Evolutionary conservation across 768 basidiomycete species (phyloP).

Genomic region (Trametes maxima): DNA sequence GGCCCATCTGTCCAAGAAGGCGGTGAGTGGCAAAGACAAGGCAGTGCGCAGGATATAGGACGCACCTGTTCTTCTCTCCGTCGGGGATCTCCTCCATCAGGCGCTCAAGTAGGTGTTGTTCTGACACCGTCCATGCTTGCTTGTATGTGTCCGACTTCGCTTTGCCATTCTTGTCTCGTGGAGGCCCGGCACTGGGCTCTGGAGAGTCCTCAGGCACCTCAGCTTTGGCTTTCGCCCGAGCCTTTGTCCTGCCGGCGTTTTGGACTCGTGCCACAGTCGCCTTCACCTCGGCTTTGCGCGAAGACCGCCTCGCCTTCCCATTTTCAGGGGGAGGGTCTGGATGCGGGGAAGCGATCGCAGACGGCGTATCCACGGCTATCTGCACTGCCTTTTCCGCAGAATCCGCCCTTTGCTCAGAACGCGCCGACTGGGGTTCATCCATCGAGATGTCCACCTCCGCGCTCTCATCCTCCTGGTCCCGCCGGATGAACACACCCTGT

Average conservation of each 20-base stretch:
- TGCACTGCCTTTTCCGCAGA: conserved; percentile 4
- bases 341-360: conserved; percentile 18
- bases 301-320: conserved; percentile 14
- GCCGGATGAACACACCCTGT: conserved; percentile 53
- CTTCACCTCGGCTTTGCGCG: conserved; percentile 11
- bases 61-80: conserved; percentile 71
- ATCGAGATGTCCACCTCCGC: conserved; percentile 58
- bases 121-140: conserved; percentile 73
- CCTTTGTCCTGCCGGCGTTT: conserved; percentile 11
- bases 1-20: conserved; percentile 56
- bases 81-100: conserved; percentile 76
- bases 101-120: conserved; percentile 77
- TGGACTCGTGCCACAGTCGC: neutral
- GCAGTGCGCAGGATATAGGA: conserved; percentile 21
- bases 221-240: neutral
- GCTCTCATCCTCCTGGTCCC: conserved; percentile 62
- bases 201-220: conserved; percentile 3
- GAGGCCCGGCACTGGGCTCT: conserved; percentile 2
- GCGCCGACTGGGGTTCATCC: conserved; percentile 10
- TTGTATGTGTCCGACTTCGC: conserved; percentile 79
- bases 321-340: neutral
- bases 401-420: neutral
- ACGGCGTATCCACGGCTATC: conserved; percentile 24
- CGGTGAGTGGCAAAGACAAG: conserved; percentile 12
- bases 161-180: conserved; percentile 32